Conservation (phyloP, 1,139 yeast species). For the Zygoascus hellenicus region DNA sequence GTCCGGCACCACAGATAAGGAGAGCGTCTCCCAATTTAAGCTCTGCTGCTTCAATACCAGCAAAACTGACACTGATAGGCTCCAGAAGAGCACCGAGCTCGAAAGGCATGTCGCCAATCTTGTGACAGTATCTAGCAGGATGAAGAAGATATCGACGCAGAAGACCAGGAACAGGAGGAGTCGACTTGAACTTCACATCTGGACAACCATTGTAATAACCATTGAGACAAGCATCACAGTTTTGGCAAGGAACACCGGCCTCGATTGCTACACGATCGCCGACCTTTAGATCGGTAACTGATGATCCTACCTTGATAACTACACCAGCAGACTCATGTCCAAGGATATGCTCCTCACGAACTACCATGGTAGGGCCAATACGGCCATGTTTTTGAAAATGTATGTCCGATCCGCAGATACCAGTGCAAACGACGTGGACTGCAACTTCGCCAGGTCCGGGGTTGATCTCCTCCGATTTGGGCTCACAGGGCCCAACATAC, state of each 20-base stretch:
- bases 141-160: conserved; percentile 63
- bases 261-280: conserved; percentile 58
- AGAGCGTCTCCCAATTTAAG: conserved; percentile 67
- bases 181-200: conserved; percentile 80
- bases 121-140: conserved; percentile 79
- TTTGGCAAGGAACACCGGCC: conserved; percentile 79
- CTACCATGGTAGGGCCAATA: conserved; percentile 56
- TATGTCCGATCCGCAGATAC: conserved; percentile 85
- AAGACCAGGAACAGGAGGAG: conserved; percentile 71
- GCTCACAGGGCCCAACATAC: conserved; percentile 32
- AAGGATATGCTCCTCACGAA: conserved; percentile 37
- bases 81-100: conserved; percentile 89
- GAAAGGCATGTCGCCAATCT: conserved; percentile 69
- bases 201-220: conserved; percentile 81
- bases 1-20: conserved; percentile 88
- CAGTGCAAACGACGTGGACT: conserved; percentile 55
- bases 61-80: conserved; percentile 84
- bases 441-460: conserved; percentile 40
- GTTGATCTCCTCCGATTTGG: conserved; percentile 31
- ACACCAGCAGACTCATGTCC: conserved; percentile 77
- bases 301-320: conserved; percentile 58
- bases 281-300: conserved; percentile 42
- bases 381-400: conserved; percentile 77
- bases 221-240: conserved; percentile 63
- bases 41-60: conserved; percentile 66